Evolutionary conservation across 2,329 filamentous ascomycete species (phyloP), one percentile per base, ranked within the genome.

Genomic region (Alternaria sp.): DNA sequence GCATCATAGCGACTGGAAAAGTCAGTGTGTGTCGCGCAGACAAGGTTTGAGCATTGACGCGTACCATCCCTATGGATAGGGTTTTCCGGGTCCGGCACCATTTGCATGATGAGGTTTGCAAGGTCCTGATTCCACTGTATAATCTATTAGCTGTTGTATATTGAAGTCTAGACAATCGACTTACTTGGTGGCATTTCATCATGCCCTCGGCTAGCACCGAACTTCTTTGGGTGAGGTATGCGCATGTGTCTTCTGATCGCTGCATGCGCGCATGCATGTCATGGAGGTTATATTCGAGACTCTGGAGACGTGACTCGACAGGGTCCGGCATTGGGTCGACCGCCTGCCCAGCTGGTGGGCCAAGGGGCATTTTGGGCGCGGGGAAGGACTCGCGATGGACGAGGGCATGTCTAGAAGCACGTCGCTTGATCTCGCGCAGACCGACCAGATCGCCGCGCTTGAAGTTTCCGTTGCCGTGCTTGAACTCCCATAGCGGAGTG

Each of bases 401-500:
- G 59, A 98, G 86, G 23, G 95, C 91, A 82, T 98, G 96, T 65
- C 96, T 88, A 37, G 95, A 98, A 18, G 96, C 95, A 64, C 96
- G 89, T 65, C 96, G 91, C 81, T 97, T 97, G 81, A 99, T 99
- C 77, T 99, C 96, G 46, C 96, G 88, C 65, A 99, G 83, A 8
- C 95, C 94, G 55, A 95, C 90, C 23, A 99, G 84, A 79, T 99
- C 95, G 41, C 96, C 96, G 68, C 94, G 90, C 81, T 97, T 98
- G 84, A 99, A 99, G 79, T 92, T 98, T 57, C 95, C 95, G 75
- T 95, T 96, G 57, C 96, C 96, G 77, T 99, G 96, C 81, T 97
- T 98, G 81, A 99, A 99, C 78, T 99, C 96, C 96, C 96, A 99
- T 28, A 99, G 84, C 1, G 95, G 94, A 20, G 94, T 94, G 75